Base-by-base conservation (phyloP, 768 basidiomycete species). In the Plicaturopsis crispa region DNA sequence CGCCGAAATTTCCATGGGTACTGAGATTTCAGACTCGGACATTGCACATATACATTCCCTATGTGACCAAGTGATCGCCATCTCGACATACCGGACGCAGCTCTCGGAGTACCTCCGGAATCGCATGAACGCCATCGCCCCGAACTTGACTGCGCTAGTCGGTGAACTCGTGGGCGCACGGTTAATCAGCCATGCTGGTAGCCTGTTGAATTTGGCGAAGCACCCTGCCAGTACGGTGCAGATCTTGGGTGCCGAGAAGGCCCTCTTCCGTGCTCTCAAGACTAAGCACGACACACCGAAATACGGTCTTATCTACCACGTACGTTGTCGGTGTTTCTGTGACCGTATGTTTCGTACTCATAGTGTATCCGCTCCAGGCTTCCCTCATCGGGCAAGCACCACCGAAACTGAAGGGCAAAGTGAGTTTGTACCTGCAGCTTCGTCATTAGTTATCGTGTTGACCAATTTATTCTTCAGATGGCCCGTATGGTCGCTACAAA, bases 401-500 rank as follows among this genome's bases (percentile, higher is more conserved):
- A 30, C 90, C 90, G 42, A 97, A 97, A 65, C 75, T 97, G 48
- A 99, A 98, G 72, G 94, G 94, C 52, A 99, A 97, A 69, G 85
- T 82, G 34, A 51, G 68, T 44, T 2, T 6, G 28, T 35, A 4
- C 39, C 39, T 11, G 3, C 7, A 12, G 14, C 3, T 22, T 10
- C 21, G 6, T 14, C 12, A 30, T 38, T 21, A 11, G 13, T 35
- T 11, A 14, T 18, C 8, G 24, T 28, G 21, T 11, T 24, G 5
- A 12, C 2, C 16, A 48, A 17, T 36, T 14, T 26, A 6, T 33
- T 20, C 36, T 38, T 5, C 50, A 87, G 83, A 98, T 98, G 96
- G 96, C 96, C 16, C 88, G 96, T 53, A 99, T 99, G 96, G 91
- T 98, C 21, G 93, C 96, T 35, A 98, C 96, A 34, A 99, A 99